Evolutionary conservation across 331 rosid genomes (phyloP).

Genomic region (Ulmus americana): DNA sequence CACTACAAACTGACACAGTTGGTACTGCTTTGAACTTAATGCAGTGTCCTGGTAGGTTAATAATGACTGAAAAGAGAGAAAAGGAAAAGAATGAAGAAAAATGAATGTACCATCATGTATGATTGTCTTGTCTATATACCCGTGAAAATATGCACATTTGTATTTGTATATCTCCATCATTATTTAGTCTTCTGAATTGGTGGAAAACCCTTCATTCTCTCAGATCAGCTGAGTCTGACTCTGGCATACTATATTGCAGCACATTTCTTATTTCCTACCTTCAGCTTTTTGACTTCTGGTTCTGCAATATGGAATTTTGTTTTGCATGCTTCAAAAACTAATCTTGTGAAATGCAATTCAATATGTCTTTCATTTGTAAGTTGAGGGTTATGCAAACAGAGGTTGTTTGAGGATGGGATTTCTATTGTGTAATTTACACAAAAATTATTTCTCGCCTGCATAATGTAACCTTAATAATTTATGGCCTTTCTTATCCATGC

Average conservation of each 20-base stretch:
- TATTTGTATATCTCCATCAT: background rate
- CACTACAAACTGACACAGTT: no score
- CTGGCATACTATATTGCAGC: background rate
- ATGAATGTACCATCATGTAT: no score
- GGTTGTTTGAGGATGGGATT: background rate
- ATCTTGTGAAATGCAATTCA: background rate
- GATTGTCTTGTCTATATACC: no score
- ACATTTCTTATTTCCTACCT: background rate
- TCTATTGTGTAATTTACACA: no score
- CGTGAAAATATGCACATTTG: no score
- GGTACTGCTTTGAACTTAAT: no score
- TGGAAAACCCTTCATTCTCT: background rate
- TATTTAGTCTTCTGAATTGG: background rate
- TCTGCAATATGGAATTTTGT: background rate
- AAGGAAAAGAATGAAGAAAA: no score
- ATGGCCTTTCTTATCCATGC: slow-evolving; percentile 6
- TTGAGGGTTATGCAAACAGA: background rate
- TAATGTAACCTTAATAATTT: background rate
- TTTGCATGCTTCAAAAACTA: background rate
- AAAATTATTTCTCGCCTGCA: no score
- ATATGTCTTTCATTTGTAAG: background rate
- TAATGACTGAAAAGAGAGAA: no score
- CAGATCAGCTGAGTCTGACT: background rate
- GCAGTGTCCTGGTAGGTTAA: no score
- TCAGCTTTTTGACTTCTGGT: background rate